These are phyloP conservation scores for Kwoniella botswanensis DNA, from an alignment of 768 basidiomycete species.

Conservation along the genomic window DNA sequence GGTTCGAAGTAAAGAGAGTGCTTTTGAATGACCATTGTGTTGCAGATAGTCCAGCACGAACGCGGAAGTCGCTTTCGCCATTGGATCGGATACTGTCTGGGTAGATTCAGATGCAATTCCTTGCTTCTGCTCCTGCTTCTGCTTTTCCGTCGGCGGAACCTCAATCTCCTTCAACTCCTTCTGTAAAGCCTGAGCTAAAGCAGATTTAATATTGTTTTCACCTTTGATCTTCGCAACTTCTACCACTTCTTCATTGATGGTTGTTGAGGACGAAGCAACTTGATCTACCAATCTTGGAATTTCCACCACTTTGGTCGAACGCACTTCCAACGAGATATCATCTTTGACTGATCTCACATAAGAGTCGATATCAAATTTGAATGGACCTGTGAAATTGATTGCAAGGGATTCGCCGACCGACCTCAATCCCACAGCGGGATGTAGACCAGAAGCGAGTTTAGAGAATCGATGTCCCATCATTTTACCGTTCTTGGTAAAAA, in stretches of 20 bases:
- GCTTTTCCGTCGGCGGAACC: background rate
- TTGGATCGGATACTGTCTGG: conserved; percentile 22
- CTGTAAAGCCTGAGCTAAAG: conserved; percentile 9
- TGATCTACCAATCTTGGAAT: conserved; percentile 26
- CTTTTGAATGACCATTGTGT: conserved; percentile 80
- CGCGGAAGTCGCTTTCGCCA: conserved; percentile 69
- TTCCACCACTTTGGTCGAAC: background rate
- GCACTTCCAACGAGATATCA: conserved; percentile 8
- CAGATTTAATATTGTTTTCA: background rate
- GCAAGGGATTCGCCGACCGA: conserved; percentile 76
- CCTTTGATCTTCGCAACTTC: background rate
- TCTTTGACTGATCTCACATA: conserved; percentile 59
- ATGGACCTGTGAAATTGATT: conserved; percentile 84
- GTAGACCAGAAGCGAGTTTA: conserved; percentile 62
- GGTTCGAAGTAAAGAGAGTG: conserved; percentile 70
- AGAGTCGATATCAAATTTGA: conserved; percentile 87
- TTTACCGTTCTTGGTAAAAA: conserved; percentile 87
- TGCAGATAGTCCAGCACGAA: conserved; percentile 79
- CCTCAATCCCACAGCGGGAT: conserved; percentile 87
- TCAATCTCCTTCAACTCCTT: conserved; percentile 5
- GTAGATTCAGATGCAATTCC: background rate
- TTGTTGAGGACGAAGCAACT: conserved; percentile 1
- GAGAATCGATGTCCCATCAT: conserved; percentile 49
- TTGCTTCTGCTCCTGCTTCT: background rate
- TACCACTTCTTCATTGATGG: background rate